Evolutionary conservation across 1,284 basidiomycete species (phyloP).

Genomic region (Apiotrichum siamense): DNA sequence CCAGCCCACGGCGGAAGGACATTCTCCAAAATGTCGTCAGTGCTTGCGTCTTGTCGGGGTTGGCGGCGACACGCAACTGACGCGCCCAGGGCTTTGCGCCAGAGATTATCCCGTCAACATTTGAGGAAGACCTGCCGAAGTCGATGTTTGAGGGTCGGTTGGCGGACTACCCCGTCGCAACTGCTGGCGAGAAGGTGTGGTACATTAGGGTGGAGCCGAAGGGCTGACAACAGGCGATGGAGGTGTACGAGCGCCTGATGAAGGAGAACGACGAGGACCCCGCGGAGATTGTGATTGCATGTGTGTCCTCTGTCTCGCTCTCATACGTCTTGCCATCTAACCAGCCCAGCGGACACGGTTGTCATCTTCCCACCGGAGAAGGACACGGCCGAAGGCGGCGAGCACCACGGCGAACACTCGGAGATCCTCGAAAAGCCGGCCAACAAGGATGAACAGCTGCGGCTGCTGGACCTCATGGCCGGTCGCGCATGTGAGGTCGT

Average conservation of each 20-base stretch:
- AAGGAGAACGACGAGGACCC: slow-evolving; percentile 66
- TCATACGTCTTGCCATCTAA: slow-evolving; percentile 1
- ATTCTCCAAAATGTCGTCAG: slow-evolving; percentile 73
- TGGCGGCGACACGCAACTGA: slow-evolving; percentile 7
- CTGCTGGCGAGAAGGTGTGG: slow-evolving; percentile 72
- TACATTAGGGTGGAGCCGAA: not conserved
- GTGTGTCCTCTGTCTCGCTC: slow-evolving; percentile 47
- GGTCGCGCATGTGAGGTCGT: slow-evolving; percentile 83
- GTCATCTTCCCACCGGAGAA: slow-evolving; percentile 72
- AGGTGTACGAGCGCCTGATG: slow-evolving; percentile 84
- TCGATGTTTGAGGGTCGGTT: slow-evolving; percentile 62
- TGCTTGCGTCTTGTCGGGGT: slow-evolving; percentile 30
- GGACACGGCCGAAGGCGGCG: slow-evolving; percentile 49
- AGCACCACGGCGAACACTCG: slow-evolving; percentile 30
- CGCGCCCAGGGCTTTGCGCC: slow-evolving; percentile 78
- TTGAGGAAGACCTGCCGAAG: slow-evolving; percentile 72
- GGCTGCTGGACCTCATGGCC: slow-evolving; percentile 58
- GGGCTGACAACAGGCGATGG: slow-evolving; percentile 55
- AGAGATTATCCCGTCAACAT: slow-evolving; percentile 81
- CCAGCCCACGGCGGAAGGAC: slow-evolving; percentile 75
- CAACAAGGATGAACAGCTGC: slow-evolving; percentile 67
- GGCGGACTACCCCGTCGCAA: slow-evolving; percentile 90
- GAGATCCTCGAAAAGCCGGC: slow-evolving; percentile 73
- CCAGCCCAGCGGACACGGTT: slow-evolving; percentile 76
- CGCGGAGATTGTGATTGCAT: slow-evolving; percentile 89